Conservation (phyloP, 208 protist genomes). For the Acanthamoeba culbertsoni region DNA sequence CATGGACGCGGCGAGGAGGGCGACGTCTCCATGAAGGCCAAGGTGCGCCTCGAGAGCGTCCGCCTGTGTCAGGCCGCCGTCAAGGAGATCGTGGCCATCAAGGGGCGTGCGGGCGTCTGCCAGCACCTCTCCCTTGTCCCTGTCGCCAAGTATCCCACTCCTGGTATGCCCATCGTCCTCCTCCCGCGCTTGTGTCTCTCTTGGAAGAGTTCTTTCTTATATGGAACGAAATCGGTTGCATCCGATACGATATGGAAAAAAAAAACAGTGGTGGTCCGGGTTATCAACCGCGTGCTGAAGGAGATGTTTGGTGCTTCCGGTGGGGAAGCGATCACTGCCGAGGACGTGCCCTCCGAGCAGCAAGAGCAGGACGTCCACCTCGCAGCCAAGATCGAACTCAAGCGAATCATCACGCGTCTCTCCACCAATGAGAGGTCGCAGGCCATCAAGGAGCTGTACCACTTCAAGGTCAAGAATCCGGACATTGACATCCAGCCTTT, state of each 20-base stretch:
- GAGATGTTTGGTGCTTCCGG: neutral
- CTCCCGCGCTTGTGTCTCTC: neutral
- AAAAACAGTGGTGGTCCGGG: neutral
- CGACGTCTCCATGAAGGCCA: neutral
- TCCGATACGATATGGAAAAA: neutral
- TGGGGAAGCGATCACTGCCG: neutral
- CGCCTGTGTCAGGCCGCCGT: neutral
- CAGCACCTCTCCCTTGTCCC: neutral
- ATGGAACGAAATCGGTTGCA: neutral
- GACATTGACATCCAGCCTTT: slow-evolving; percentile 53
- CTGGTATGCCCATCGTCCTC: neutral
- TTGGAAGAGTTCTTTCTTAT: neutral
- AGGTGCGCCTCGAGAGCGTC: neutral
- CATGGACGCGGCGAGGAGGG: neutral
- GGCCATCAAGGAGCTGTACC: slow-evolving; percentile 6
- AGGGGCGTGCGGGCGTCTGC: neutral
- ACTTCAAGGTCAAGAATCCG: slow-evolving; percentile 13
- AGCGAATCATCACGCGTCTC: neutral
- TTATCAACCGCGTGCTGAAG: slow-evolving; percentile 14
- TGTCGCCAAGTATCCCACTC: neutral
- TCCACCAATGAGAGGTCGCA: neutral
- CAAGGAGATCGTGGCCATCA: slow-evolving; percentile 49
- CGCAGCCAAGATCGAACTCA: slow-evolving; percentile 48
- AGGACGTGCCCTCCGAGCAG: neutral
- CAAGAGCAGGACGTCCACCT: neutral